Conservation (phyloP, 2,329 filamentous ascomycete species). For the Diaporthe destruens region DNA sequence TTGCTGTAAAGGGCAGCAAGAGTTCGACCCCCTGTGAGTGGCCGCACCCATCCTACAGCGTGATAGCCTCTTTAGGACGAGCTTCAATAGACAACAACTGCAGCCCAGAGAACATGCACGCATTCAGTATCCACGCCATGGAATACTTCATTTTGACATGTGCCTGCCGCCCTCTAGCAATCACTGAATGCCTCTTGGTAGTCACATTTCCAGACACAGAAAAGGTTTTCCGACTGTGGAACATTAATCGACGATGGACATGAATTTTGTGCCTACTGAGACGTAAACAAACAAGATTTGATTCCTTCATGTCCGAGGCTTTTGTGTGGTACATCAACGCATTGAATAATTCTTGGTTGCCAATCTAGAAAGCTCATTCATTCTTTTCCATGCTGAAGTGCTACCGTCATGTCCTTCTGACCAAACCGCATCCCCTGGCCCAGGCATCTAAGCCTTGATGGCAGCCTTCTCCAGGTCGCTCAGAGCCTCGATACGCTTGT, state of each 20-base stretch:
- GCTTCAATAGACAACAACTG: no score
- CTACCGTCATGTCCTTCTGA: not conserved
- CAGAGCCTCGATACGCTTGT: slow-evolving; percentile 80
- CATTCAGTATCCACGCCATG: no score
- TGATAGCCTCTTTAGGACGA: no score
- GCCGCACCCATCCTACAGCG: no score
- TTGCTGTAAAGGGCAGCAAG: no score
- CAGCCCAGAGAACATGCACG: not conserved
- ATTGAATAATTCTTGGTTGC: not conserved
- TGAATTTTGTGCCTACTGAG: not conserved
- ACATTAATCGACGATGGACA: not conserved
- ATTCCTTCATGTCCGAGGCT: not conserved
- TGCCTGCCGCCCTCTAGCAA: not conserved
- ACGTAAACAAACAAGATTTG: slow-evolving; percentile 35
- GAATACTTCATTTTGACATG: not conserved
- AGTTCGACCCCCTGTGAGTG: no score
- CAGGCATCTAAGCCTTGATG: slow-evolving; percentile 47
- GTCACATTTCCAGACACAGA: not conserved
- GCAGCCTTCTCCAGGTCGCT: slow-evolving; percentile 72
- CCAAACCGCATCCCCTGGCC: not conserved
- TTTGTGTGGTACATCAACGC: not conserved
- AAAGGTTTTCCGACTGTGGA: not conserved
- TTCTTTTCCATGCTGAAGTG: not conserved
- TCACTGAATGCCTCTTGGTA: not conserved
- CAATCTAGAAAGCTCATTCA: not conserved